Percentiles rank a stretch among this genome's conserved stretches.
These are phyloP conservation scores for Talaromyces pinophilus DNA, from an alignment of 2,329 filamentous ascomycete genomes.

Conservation along the genomic window DNA sequence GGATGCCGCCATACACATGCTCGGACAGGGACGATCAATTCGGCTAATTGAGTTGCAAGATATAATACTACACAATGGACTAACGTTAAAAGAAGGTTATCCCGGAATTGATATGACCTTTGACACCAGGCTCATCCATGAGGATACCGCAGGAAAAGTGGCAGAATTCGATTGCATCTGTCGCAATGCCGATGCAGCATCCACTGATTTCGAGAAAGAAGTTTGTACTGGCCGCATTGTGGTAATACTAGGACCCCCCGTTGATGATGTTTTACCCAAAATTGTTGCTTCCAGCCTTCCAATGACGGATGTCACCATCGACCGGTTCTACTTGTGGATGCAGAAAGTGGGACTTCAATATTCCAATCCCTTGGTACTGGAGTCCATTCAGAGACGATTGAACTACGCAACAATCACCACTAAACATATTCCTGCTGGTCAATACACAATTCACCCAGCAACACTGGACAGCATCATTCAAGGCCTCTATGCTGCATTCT, in stretches of 20 bases:
- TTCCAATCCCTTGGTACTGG: slow-evolving; percentile 28
- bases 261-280: background rate
- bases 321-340: slow-evolving; percentile 13
- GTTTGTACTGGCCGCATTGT: slow-evolving; percentile 1
- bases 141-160: background rate
- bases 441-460: slow-evolving; percentile 24
- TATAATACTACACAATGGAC: slow-evolving; percentile 23
- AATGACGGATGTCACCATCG: background rate
- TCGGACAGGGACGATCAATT: slow-evolving; percentile 13
- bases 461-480: slow-evolving; percentile 20
- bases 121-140: background rate
- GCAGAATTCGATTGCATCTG: slow-evolving; percentile 10
- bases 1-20: slow-evolving; percentile 27
- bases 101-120: slow-evolving; percentile 7
- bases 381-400: slow-evolving; percentile 26
- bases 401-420: slow-evolving; percentile 20
- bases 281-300: background rate
- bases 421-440: slow-evolving; percentile 23
- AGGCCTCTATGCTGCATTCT: slow-evolving; percentile 20
- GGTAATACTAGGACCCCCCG: background rate
- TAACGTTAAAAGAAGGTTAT: slow-evolving; percentile 6
- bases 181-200: slow-evolving; percentile 8
- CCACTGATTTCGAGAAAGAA: slow-evolving; percentile 2
- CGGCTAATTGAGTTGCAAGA: slow-evolving; percentile 26
- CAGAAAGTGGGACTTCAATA: slow-evolving; percentile 26